A percentile compares a stretch with the other conserved stretches of the same genome.
phyloP scores from a whole-genome alignment of 2,329 filamentous ascomycete species.

The Chrysoporthe puriensis region DNA sequence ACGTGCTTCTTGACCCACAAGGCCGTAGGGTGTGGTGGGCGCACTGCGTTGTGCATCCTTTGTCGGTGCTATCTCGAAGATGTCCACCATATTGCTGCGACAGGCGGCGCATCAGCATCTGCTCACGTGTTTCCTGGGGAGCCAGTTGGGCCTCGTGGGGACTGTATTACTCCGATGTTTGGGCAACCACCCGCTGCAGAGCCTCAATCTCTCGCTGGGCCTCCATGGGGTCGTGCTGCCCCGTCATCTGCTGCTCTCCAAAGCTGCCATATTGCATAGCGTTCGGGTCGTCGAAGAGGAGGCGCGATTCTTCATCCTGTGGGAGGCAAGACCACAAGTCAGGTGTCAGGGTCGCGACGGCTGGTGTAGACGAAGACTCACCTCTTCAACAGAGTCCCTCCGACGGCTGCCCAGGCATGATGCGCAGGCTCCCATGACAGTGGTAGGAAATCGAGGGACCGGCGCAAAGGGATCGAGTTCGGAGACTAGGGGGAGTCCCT shows the following conservation, averaged over 20 bases:
- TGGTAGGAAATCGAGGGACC: not conserved
- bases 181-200: conserved; percentile 64
- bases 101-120: conserved; percentile 19
- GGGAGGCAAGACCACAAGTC: not conserved
- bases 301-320: conserved; percentile 61
- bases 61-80: conserved; percentile 66
- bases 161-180: conserved; percentile 63
- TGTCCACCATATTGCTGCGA: conserved; percentile 67
- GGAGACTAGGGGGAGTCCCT: conserved; percentile 17
- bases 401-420: conserved; percentile 28
- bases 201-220: conserved; percentile 67
- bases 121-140: not conserved
- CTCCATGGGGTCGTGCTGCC: conserved; percentile 64
- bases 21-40: conserved; percentile 46
- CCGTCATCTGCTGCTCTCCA: conserved; percentile 56
- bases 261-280: conserved; percentile 66
- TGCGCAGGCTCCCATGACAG: conserved; percentile 26
- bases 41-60: conserved; percentile 43
- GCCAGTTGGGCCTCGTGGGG: conserved; percentile 16
- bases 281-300: conserved; percentile 65
- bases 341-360: conserved; percentile 5
- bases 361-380: conserved; percentile 3
- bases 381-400: conserved; percentile 26
- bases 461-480: not conserved
- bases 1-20: conserved; percentile 59